Conservation (phyloP, 208 protist species). For the Lotmaria passim region DNA sequence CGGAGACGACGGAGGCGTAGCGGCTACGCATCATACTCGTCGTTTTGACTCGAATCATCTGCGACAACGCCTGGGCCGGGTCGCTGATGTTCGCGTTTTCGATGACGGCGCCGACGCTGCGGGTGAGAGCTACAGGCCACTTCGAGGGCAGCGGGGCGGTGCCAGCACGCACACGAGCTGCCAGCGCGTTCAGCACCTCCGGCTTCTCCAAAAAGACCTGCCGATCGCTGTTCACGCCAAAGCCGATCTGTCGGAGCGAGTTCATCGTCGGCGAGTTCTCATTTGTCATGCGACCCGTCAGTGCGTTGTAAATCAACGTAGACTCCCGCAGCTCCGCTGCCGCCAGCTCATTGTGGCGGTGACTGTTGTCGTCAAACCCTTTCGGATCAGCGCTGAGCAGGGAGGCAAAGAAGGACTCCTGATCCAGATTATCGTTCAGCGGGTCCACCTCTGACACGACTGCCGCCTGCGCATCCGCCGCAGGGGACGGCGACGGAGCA, state of each 20-base stretch:
- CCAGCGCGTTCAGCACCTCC: conserved; percentile 65
- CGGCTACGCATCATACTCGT: conserved; percentile 76
- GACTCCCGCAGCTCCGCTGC: conserved; percentile 29
- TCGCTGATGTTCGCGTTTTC: conserved; percentile 65
- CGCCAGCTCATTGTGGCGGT: too few relatives aligned
- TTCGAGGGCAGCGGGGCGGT: conserved; percentile 56
- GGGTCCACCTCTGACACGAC: conserved; percentile 2
- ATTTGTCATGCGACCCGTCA: conserved; percentile 87
- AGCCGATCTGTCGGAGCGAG: conserved; percentile 72
- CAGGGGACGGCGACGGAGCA: not conserved
- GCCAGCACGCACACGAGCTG: conserved; percentile 62
- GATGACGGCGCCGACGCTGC: conserved; percentile 64
- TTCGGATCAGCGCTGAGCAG: conserved; percentile 10
- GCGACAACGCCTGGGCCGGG: conserved; percentile 71
- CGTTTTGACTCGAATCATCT: conserved; percentile 84
- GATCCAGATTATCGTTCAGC: conserved; percentile 27
- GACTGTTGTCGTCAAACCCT: not conserved
- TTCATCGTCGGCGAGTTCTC: conserved; percentile 63
- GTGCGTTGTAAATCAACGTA: conserved; percentile 82
- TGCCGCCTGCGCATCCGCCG: not conserved
- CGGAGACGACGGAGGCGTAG: conserved; percentile 76
- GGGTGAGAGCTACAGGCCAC: conserved; percentile 77
- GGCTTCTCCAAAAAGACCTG: conserved; percentile 70
- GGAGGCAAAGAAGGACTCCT: conserved; percentile 44
- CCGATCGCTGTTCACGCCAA: conserved; percentile 75